Conservation (phyloP, 2,329 filamentous ascomycete genomes). For the Microsporum audouinii region DNA sequence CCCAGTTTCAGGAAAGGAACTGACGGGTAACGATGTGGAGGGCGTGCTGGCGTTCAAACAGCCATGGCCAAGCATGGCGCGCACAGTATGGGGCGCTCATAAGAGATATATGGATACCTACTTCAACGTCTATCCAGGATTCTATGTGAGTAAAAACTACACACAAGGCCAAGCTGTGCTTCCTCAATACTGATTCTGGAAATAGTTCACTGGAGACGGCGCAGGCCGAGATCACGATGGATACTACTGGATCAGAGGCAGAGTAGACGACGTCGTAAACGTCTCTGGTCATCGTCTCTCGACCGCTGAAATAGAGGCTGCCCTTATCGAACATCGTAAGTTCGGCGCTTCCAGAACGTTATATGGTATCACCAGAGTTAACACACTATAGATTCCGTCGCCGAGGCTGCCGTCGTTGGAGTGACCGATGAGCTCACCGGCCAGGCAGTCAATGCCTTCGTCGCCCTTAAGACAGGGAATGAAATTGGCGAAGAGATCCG, state of each 20-base stretch:
- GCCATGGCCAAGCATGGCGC: constrained; percentile 95
- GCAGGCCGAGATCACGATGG: constrained; percentile 93
- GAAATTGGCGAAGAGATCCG: constrained; percentile 55
- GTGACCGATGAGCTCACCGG: constrained; percentile 88
- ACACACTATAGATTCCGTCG: constrained; percentile 50
- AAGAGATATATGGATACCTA: constrained; percentile 99
- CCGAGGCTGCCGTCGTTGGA: constrained; percentile 90
- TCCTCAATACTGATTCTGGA: constrained; percentile 7
- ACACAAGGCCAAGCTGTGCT: background rate
- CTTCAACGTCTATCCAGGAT: constrained; percentile 92
- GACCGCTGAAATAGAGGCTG: constrained; percentile 95
- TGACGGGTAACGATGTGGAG: constrained; percentile 91
- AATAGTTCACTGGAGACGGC: constrained; percentile 55
- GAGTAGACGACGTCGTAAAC: constrained; percentile 97
- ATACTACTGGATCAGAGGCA: constrained; percentile 99
- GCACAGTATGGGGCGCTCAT: constrained; percentile 94
- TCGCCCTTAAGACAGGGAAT: constrained; percentile 75
- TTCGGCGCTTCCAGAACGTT: constrained; percentile 1
- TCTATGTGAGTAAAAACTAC: constrained; percentile 61
- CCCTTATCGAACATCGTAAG: constrained; percentile 75
- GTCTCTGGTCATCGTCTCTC: constrained; percentile 93
- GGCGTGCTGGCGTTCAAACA: constrained; percentile 96
- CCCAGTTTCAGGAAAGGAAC: constrained; percentile 85
- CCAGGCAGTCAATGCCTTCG: constrained; percentile 95
- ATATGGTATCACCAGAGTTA: constrained; percentile 10